These are phyloP conservation scores for Galerina sulciceps DNA, from an alignment of 768 basidiomycete genomes.

Conservation along the genomic window DNA sequence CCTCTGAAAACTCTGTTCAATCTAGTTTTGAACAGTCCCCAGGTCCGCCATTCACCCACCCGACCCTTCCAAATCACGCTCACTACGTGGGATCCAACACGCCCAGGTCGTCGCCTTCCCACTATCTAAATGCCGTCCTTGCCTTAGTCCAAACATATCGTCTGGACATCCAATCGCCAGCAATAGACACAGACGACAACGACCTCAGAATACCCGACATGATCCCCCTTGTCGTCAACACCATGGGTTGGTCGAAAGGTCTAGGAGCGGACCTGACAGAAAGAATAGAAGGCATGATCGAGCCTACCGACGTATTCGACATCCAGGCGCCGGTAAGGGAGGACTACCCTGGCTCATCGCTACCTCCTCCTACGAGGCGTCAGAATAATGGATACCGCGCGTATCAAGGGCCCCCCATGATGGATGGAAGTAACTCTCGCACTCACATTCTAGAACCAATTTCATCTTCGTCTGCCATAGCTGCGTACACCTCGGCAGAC, in stretches of 20 bases:
- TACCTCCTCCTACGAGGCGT: neutral
- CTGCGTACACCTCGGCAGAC: slow-evolving; percentile 61
- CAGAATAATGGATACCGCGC: slow-evolving; percentile 11
- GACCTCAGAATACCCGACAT: slow-evolving; percentile 50
- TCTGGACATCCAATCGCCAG: slow-evolving; percentile 64
- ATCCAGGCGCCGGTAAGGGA: slow-evolving; percentile 38
- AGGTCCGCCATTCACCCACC: slow-evolving; percentile 93
- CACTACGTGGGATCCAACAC: slow-evolving; percentile 85
- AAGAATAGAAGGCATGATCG: slow-evolving; percentile 69
- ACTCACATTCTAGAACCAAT: slow-evolving; percentile 54
- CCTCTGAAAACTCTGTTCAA: neutral
- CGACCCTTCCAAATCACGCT: slow-evolving; percentile 65
- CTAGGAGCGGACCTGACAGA: slow-evolving; percentile 80
- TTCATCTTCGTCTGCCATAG: slow-evolving; percentile 45
- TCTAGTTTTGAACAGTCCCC: neutral
- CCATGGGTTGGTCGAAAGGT: slow-evolving; percentile 97
- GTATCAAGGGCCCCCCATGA: slow-evolving; percentile 10
- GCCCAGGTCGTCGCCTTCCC: slow-evolving; percentile 74
- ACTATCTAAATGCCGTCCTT: slow-evolving; percentile 73
- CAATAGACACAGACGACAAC: slow-evolving; percentile 26
- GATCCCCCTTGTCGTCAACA: slow-evolving; percentile 91
- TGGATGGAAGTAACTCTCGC: slow-evolving; percentile 12
- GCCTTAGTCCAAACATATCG: slow-evolving; percentile 70
- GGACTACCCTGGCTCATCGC: slow-evolving; percentile 18
- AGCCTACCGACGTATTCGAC: slow-evolving; percentile 65